These are phyloP conservation scores for Medakamo hakoo DNA, from an alignment of 139 green algal species.

Conservation along the genomic window DNA sequence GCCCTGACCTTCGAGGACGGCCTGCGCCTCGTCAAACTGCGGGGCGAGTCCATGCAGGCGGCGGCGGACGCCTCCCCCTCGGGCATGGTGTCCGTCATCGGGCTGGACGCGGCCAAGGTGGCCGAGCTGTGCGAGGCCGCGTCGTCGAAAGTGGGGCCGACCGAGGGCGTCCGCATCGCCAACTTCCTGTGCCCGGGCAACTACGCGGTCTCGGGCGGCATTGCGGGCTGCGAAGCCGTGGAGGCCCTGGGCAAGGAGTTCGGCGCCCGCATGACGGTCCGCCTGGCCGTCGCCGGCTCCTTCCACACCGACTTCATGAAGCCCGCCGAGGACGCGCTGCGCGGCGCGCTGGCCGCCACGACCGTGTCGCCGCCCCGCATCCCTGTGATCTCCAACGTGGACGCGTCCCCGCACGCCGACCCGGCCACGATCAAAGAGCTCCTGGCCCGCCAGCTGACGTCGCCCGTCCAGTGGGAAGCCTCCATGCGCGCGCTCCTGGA, in stretches of 20 bases:
- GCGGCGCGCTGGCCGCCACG: slow-evolving; percentile 60
- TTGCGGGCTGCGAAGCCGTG: slow-evolving; percentile 68
- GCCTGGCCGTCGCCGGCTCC: slow-evolving; percentile 86
- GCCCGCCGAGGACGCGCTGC: slow-evolving; percentile 66
- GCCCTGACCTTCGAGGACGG: slow-evolving; percentile 81
- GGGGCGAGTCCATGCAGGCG: slow-evolving; percentile 95
- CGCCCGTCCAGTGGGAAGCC: slow-evolving; percentile 90
- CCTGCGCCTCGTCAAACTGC: slow-evolving; percentile 79
- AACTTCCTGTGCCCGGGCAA: slow-evolving; percentile 98
- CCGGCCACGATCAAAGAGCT: slow-evolving; percentile 80
- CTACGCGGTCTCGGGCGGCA: slow-evolving; percentile 84
- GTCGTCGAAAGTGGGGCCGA: slow-evolving; percentile 44
- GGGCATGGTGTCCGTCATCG: slow-evolving; percentile 92
- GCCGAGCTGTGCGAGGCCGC: slow-evolving; percentile 73
- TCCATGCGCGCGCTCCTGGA: slow-evolving; percentile 71
- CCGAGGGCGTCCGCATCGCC: slow-evolving; percentile 75
- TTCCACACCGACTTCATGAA: slow-evolving; percentile 97
- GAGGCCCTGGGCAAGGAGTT: slow-evolving; percentile 23
- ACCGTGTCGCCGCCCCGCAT: slow-evolving; percentile 67
- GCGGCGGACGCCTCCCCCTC: slow-evolving; percentile 74
- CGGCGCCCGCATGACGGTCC: slow-evolving; percentile 56
- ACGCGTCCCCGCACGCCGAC: slow-evolving; percentile 85
- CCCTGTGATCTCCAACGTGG: slow-evolving; percentile 95
- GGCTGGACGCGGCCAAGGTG: slow-evolving; percentile 77
- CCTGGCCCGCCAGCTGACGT: slow-evolving; percentile 82